Conservation (phyloP, 306 rosid genomes). For the Quercus suber region DNA sequence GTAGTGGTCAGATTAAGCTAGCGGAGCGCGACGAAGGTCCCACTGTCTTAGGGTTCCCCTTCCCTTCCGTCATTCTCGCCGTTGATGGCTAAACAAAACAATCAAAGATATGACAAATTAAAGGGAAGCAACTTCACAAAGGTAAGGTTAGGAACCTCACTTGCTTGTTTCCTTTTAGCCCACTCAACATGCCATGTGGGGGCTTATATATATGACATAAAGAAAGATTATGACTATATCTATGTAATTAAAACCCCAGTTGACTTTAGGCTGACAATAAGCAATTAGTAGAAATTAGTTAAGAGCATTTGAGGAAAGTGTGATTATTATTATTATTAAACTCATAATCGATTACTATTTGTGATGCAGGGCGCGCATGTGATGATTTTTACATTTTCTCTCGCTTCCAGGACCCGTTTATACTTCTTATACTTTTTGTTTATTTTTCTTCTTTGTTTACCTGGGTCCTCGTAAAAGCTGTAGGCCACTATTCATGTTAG, state of each 20-base stretch:
- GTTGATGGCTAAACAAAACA: constrained; percentile 33
- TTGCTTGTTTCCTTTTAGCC: constrained; percentile 1
- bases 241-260: constrained; percentile 11
- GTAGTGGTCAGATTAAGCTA: background rate
- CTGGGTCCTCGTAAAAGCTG: too few species aligned
- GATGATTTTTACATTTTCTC: background rate
- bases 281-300: background rate
- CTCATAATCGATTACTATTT: background rate
- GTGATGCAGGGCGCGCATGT: constrained; percentile 11
- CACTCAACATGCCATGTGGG: constrained; percentile 36
- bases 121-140: background rate
- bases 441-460: too few species aligned
- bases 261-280: constrained; percentile 15
- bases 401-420: too few species aligned
- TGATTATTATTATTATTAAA: background rate
- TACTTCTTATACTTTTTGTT: too few species aligned
- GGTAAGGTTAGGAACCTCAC: background rate
- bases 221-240: constrained; percentile 17
- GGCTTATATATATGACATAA: background rate
- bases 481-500: too few species aligned
- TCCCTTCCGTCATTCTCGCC: constrained; percentile 36
- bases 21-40: constrained; percentile 27
- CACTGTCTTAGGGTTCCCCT: constrained; percentile 26
- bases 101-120: background rate
- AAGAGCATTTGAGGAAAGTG: constrained; percentile 19